Base-by-base conservation (phyloP, 2,329 filamentous ascomycete species). In the Cladosporium sphaerospermum region DNA sequence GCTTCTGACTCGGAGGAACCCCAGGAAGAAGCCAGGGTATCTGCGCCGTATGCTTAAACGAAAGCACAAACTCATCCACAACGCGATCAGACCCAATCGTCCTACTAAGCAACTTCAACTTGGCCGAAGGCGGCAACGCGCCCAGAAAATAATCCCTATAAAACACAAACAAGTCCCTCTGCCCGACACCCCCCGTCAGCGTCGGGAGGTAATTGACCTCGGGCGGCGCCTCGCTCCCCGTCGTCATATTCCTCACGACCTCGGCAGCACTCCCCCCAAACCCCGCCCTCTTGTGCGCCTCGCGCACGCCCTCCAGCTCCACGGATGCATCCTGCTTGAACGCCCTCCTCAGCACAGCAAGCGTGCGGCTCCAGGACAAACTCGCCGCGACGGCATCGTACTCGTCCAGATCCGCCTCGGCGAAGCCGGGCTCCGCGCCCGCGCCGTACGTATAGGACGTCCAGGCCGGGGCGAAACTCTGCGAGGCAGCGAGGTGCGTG, bases 1-100 rank as follows among this genome's bases (percentile, higher is more conserved):
- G 65, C 53, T 76, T 79, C 56, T 77, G 69, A 2, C 80, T 83
- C 4, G 80, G 71, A 18, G 77, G 72, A 0, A 83, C 73, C 0
- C 75, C 78, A 0, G 80, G 81, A 1, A 83, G 28, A 58, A 82
- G 76, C 79, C 79, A 83, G 11, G 78, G 75, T 1, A 83, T 65
- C 51, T 79, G 76, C 36, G 78, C 72, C 0, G 76, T 78, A 57
- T 83, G 81, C 33, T 75, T 75, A 59, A 82, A 83, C 0, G 72
- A 73, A 4, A 80, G 61, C 13, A 80, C 70, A 64, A 83, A 73
- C 59, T 83, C 81, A 56, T 83, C 81, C 2, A 82, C 81, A 2
- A 84, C 71, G 2, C 78, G 73, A 61, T 83, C 78, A 0, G 74
- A 69, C 5, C 80, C 80, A 2, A 78, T 69, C 0, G 80, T 83